Base-by-base conservation (phyloP, 2,329 filamentous ascomycete species). In the Cadophora luteo-olivacea region DNA sequence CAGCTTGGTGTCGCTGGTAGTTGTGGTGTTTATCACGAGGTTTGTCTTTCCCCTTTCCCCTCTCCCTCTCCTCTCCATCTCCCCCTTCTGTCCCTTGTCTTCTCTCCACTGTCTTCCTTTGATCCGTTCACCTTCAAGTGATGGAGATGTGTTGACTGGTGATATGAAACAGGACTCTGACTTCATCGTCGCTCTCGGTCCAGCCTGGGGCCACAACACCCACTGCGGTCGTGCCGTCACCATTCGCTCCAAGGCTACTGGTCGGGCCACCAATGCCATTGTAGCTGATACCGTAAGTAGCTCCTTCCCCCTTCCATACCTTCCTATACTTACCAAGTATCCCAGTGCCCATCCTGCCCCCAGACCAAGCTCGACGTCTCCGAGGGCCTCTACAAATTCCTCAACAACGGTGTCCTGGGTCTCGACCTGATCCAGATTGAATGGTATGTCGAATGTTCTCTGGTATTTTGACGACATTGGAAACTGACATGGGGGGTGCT, bases 181-280 rank as follows among this genome's bases (percentile, higher is more conserved):
- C 14, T 33, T 25, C 48, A 64, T 64, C 29, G 49, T 64, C 49
- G 61, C 61, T 24, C 48, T 64, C 14, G 48, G 48, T 11, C 49
- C 48, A 14, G 61, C 48, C 61, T 55, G 51, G 48, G 61, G 61
- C 11, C 61, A 55, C 32, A 64, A 64, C 51, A 55, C 5, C 14
- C n/a, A 64, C 48, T 64, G 61, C 36, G 48, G 61, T 24, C 48
- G 32, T 16, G 22, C 14, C 14, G 45, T 62, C 25, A 33, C 14
- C 41, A 62, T 62, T 41, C 60, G 60, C 41, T 6, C 36, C 41
- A 41, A 12, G 45, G 25, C 16, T 8, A 62, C 45, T 51, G 60
- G 60, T 51, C 41, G 41, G 11, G 38, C 32, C 19, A 4, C 41
- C 25, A 32, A 14, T 8, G 60, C 60, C 7, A 16, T 62, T 22